Conservation (phyloP, 257 asterid genomes). For the Verbascum thapsus region DNA sequence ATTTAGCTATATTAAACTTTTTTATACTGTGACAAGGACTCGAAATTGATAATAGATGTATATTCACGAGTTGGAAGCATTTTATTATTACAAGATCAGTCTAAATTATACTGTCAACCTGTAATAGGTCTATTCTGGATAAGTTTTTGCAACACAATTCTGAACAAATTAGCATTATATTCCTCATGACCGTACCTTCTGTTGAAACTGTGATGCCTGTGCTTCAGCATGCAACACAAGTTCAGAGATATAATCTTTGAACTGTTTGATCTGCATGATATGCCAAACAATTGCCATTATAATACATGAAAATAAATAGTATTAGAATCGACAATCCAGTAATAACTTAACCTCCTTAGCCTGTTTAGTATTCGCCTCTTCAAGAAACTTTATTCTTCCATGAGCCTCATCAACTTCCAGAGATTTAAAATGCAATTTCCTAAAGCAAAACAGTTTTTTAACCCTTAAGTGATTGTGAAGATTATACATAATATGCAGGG, state of each 20-base stretch:
- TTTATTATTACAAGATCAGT: slow-evolving; percentile 2
- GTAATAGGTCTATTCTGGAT: slow-evolving; percentile 1
- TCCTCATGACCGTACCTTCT: slow-evolving; percentile 55
- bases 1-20: slow-evolving; percentile 9
- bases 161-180: slow-evolving; percentile 26
- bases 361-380: slow-evolving; percentile 66
- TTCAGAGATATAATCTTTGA: slow-evolving; percentile 71
- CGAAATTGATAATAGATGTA: slow-evolving; percentile 5
- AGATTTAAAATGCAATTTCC: slow-evolving; percentile 48
- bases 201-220: slow-evolving; percentile 84
- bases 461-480: slow-evolving; percentile 21
- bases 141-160: slow-evolving; percentile 10
- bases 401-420: slow-evolving; percentile 51
- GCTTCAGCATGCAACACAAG: slow-evolving; percentile 84
- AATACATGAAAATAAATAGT: neutral
- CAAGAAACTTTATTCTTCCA: slow-evolving; percentile 54
- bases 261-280: slow-evolving; percentile 61
- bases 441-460: slow-evolving; percentile 28
- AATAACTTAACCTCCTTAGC: slow-evolving; percentile 54
- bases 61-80: slow-evolving; percentile 1
- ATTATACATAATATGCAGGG: slow-evolving; percentile 20
- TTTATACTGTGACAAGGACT: slow-evolving; percentile 8
- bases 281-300: slow-evolving; percentile 32
- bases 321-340: slow-evolving; percentile 13
- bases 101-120: neutral